phyloP scores from a whole-genome alignment of 2,329 filamentous ascomycete genomes.

The Epicoccum nigrum region DNA sequence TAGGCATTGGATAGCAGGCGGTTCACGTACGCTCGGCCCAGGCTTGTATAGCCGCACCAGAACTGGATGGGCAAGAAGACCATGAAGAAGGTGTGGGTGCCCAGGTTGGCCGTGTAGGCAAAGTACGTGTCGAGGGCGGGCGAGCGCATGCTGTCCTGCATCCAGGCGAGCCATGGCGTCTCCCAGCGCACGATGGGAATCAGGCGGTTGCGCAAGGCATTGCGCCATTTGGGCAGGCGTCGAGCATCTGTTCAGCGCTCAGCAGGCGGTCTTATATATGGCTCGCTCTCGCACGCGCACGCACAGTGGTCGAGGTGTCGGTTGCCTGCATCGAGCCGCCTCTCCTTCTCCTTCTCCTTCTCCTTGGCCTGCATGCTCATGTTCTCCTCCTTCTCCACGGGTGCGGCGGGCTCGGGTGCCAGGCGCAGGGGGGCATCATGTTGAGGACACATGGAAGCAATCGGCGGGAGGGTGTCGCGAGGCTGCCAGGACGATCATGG shows the following conservation, averaged over 20 bases:
- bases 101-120: constrained; percentile 95
- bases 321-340: constrained; percentile 71
- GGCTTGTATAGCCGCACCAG: constrained; percentile 87
- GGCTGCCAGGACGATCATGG: constrained; percentile 15
- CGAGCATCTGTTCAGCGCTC: constrained; percentile 69
- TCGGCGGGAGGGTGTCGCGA: constrained; percentile 10
- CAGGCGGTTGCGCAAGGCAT: constrained; percentile 77
- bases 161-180: constrained; percentile 87
- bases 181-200: constrained; percentile 92
- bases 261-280: constrained; percentile 18
- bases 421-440: constrained; percentile 23
- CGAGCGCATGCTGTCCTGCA: constrained; percentile 81
- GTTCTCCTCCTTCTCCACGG: background rate
- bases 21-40: constrained; percentile 80
- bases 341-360: constrained; percentile 17
- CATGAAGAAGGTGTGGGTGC: constrained; percentile 98
- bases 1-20: constrained; percentile 4
- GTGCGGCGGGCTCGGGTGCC: background rate
- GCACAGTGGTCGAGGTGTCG: constrained; percentile 70
- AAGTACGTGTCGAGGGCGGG: constrained; percentile 94
- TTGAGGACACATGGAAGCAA: constrained; percentile 35
- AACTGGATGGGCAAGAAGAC: constrained; percentile 91
- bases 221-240: constrained; percentile 86
- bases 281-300: constrained; percentile 25
- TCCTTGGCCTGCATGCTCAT: background rate